Evolutionary conservation across 2,329 filamentous ascomycete genomes (phyloP), one percentile per base, ranked within the genome.

Genomic region (Clonostachys chloroleuca): DNA sequence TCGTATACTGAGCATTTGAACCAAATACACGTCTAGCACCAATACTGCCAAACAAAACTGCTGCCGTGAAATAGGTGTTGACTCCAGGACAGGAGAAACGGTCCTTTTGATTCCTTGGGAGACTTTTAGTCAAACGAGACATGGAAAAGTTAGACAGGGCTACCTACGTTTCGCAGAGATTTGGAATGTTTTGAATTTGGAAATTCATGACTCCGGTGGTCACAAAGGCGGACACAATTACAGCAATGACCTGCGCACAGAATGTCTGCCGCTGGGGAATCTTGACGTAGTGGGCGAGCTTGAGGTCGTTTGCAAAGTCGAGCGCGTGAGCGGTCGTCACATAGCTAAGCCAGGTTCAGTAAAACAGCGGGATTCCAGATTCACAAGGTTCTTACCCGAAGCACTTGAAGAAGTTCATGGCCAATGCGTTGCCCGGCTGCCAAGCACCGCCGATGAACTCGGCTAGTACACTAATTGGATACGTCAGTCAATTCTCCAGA

Each of bases 351-450:
- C 7, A 30, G 24, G 24, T 30, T 30, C 24, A 9, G 24, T 30
- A 30, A 30, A 8, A n/a, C n/a, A 30, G 7, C 24, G 24, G 8
- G 24, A 30, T 3, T 30, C 7, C 59, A 49, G 24, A 30, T 30
- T 30, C 7, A 30, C 7, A 30, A 9, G 7, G 24, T 9, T 30
- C 48, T 17, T 40, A 55, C 51, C 59, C 67, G 35, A 63, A 71
- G 1, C 64, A 60, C 59, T 75, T 75, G 61, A 75, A 74, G 55
- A 66, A 73, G 57, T 67, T 71, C 62, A 74, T 70, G 40, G 65
- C 69, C n/a, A 74, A 53, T 2, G 72, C 68, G 42, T 73, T 72
- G 18, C 72, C 72, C 6, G 65, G 55, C 4, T 67, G 62, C 51
- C 65, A 66, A 5, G 63, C 61, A 5, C 72, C 72, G n/a, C 67